Conservation (phyloP, 1,284 basidiomycete species). For the Chondrostereum purpureum region DNA sequence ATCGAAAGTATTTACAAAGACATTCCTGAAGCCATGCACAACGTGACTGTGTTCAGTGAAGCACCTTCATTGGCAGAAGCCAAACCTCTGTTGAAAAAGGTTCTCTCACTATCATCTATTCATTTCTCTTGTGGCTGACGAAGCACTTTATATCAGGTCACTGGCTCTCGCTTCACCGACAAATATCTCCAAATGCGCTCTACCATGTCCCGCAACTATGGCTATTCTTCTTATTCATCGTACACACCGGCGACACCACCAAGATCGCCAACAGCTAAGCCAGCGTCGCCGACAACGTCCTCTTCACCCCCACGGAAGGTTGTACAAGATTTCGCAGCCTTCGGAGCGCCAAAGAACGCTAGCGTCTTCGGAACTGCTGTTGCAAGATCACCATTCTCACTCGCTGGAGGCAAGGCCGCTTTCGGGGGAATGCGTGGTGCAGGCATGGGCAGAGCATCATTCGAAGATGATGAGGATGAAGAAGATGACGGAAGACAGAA, state of each 20-base stretch:
- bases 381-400: constrained; percentile 67
- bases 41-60: constrained; percentile 82
- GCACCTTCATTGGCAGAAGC: constrained; percentile 73
- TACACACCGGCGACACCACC: constrained; percentile 44
- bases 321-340: constrained; percentile 83
- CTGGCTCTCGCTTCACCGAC: constrained; percentile 88
- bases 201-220: constrained; percentile 32
- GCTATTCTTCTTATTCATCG: constrained; percentile 34
- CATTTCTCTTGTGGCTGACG: constrained; percentile 8
- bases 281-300: constrained; percentile 28
- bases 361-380: constrained; percentile 81
- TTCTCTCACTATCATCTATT: constrained; percentile 22
- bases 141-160: constrained; percentile 61
- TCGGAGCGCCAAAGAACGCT: constrained; percentile 69
- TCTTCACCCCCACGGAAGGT: constrained; percentile 72
- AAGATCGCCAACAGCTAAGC: constrained; percentile 31
- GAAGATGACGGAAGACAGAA: constrained; percentile 60
- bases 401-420: constrained; percentile 74
- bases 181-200: constrained; percentile 82
- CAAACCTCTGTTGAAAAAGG: constrained; percentile 74
- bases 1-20: constrained; percentile 97
- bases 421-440: constrained; percentile 61
- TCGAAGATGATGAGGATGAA: constrained; percentile 56
- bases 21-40: constrained; percentile 82
- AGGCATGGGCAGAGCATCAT: constrained; percentile 29